Base-by-base conservation (phyloP, 495 filamentous ascomycete genomes). In the Articulospora tetracladia region DNA sequence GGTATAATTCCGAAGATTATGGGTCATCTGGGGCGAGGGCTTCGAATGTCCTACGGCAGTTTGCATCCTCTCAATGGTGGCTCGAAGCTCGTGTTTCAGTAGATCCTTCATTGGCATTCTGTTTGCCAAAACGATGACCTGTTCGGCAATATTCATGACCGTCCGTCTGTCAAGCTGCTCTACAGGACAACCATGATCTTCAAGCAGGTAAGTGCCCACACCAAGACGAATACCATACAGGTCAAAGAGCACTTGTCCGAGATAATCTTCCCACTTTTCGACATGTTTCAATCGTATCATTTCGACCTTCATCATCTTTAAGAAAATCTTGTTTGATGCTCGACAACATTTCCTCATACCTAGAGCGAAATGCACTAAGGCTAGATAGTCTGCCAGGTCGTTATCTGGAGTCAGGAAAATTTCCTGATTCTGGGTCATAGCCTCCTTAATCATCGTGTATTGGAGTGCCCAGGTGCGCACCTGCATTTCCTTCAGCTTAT, bases 61-160 rank as follows among this genome's bases (percentile, higher is more conserved):
- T 27, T 96, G 92, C 76, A 97, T 89, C 65, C 90, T 92, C 49
- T 98, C 94, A 58, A 99, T 90, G 1, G 91, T 89, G 1, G 76
- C 82, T 64, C 92, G 92, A 48, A 97, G 77, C 52, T 97, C 92
- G 4, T 89, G 90, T 71, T 95, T 98, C 8, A 90, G 83, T 26
- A 99, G 70, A 66, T 98, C 95, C 59, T 92, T 95, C 77, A 95
- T 89, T 57, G 89, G 89, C 77, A 97, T 87, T 56, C 87, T 86
- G 58, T 86, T 84, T 0, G 92, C 89, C 48, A 97, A 85, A 27
- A 81, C 73, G 62, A 95, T 83, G 25, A 98, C 83, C 66, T 92
- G 87, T 57, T 93, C 88, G 20, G 97, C 83, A 55, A 97, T 82
- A 58, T 86, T 81, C 55, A 91, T 74, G 0, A 92, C 92, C 53